phyloP scores from a whole-genome alignment of 106 monocot species.

The Vanilla planifolia region DNA sequence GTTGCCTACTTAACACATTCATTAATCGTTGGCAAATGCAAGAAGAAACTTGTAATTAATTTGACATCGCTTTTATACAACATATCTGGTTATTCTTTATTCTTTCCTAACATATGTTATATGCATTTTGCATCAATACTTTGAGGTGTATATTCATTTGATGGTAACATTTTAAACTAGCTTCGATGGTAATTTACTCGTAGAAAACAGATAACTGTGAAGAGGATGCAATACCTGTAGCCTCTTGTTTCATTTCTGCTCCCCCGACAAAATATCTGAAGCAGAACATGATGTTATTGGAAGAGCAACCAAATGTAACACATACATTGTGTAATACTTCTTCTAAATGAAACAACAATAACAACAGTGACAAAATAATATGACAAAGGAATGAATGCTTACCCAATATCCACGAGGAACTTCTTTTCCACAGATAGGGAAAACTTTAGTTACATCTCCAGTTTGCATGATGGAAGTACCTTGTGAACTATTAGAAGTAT shows the following conservation, averaged over 20 bases:
- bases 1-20: no score
- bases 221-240: constrained; percentile 50
- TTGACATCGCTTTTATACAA: no score
- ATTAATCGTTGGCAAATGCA: no score
- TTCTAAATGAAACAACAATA: neutral
- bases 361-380: neutral
- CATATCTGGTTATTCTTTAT: no score
- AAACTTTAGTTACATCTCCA: constrained; percentile 20
- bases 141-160: no score
- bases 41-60: no score
- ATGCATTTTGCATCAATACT: no score
- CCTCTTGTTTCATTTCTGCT: constrained; percentile 91
- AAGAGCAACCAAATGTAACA: neutral
- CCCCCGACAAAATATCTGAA: constrained; percentile 97
- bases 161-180: no score
- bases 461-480: constrained; percentile 18
- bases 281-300: constrained; percentile 2
- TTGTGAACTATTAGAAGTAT: constrained; percentile 23
- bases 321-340: neutral
- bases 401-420: constrained; percentile 99
- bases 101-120: no score
- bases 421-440: constrained; percentile 80
- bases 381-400: neutral
- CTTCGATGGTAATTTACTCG: no score
- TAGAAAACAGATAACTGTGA: neutral